phyloP scores from a whole-genome alignment of 1,139 yeast species.

The Blastobotrys petasosporus region DNA sequence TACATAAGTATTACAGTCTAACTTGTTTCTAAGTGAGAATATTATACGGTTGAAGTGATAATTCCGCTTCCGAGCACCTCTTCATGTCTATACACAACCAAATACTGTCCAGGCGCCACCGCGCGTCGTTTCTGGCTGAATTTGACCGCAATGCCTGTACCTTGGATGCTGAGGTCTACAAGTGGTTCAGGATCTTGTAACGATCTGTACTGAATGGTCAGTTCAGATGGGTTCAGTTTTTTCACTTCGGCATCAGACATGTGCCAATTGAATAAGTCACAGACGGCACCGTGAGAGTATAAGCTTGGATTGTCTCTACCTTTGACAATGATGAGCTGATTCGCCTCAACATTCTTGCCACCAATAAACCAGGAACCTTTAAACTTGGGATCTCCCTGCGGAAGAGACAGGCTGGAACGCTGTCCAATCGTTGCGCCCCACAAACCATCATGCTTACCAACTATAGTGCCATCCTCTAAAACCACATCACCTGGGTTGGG shows the following conservation, averaged over 20 bases:
- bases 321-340: constrained; percentile 71
- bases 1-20: too few species aligned
- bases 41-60: constrained; percentile 27
- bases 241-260: constrained; percentile 25
- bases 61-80: constrained; percentile 76
- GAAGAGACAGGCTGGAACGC: constrained; percentile 69
- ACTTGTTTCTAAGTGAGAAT: too few species aligned
- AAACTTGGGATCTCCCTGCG: constrained; percentile 72
- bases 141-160: constrained; percentile 28
- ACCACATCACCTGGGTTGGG: constrained; percentile 73
- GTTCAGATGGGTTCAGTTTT: constrained; percentile 18
- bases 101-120: constrained; percentile 83
- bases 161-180: constrained; percentile 17
- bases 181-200: constrained; percentile 50
- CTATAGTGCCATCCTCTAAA: constrained; percentile 57
- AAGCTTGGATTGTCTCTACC: constrained; percentile 63
- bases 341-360: constrained; percentile 55
- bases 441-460: constrained; percentile 79
- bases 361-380: constrained; percentile 85
- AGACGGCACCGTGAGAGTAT: constrained; percentile 42
- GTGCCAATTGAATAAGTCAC: constrained; percentile 50
- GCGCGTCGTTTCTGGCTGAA: constrained; percentile 53
- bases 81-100: constrained; percentile 64
- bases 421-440: constrained; percentile 97
- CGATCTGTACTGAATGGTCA: constrained; percentile 62